Percentiles rank a stretch among this genome's conserved stretches.
phyloP scores from a whole-genome alignment of 1,139 yeast genomes.

The Taphrina flavorubra region DNA sequence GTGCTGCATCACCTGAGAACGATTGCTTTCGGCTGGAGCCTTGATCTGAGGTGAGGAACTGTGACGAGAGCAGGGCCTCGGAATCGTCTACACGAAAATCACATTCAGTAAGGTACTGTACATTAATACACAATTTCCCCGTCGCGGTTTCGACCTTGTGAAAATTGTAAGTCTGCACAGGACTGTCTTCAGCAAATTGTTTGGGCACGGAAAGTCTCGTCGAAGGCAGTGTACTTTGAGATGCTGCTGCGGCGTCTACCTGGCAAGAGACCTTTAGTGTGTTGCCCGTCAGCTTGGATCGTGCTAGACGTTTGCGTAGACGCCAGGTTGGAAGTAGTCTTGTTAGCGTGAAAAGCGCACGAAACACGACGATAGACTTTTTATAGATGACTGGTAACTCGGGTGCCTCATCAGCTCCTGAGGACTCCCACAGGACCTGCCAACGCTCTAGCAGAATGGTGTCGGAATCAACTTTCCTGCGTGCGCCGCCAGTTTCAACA shows the following conservation, averaged over 20 bases:
- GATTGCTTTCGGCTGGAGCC: constrained; percentile 27
- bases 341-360: constrained; percentile 71
- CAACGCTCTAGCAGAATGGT: constrained; percentile 92
- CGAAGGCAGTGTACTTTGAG: background rate
- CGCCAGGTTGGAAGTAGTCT: constrained; percentile 75
- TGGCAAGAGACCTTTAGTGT: constrained; percentile 63
- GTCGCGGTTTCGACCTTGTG: constrained; percentile 73
- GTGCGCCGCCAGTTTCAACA: constrained; percentile 53
- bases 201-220: background rate
- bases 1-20: constrained; percentile 17
- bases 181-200: background rate
- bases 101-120: constrained; percentile 75
- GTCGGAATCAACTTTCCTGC: constrained; percentile 61
- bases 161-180: constrained; percentile 59
- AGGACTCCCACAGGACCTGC: constrained; percentile 76
- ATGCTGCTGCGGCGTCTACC: constrained; percentile 49
- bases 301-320: constrained; percentile 56
- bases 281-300: constrained; percentile 54
- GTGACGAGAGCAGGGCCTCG: constrained; percentile 67
- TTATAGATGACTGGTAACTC: constrained; percentile 73
- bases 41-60: constrained; percentile 60
- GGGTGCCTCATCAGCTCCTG: constrained; percentile 43
- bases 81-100: constrained; percentile 71
- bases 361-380: constrained; percentile 72
- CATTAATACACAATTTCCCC: constrained; percentile 75